Evolutionary conservation across 73 alveolate species (phyloP).

Genomic region (Breviolum minutum): DNA sequence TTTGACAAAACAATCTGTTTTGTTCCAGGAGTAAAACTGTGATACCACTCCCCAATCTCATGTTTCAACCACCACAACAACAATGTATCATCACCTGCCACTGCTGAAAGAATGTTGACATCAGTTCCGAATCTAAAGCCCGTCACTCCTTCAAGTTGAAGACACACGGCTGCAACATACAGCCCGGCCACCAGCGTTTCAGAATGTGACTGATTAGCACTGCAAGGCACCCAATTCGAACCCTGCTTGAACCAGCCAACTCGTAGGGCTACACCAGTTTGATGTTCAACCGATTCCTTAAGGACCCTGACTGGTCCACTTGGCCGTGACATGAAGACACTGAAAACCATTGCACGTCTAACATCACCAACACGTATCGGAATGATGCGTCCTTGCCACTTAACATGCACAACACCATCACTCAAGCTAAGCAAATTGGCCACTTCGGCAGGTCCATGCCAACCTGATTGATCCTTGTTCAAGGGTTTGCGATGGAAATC

Average conservation of each 20-base stretch:
- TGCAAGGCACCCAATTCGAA: background rate
- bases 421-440: background rate
- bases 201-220: background rate
- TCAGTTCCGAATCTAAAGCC: background rate
- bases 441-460: conserved; percentile 16
- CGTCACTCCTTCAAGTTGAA: background rate
- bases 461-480: background rate
- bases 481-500: conserved; percentile 1
- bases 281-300: background rate
- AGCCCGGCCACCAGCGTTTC: background rate
- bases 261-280: background rate
- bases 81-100: background rate
- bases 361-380: conserved; percentile 23
- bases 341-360: background rate
- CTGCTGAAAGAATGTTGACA: background rate
- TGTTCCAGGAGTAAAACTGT: background rate
- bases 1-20: background rate
- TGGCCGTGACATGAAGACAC: background rate
- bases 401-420: background rate
- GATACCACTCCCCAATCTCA: background rate
- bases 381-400: background rate
- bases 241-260: conserved; percentile 37
- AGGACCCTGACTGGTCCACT: background rate
- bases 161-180: background rate
- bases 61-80: background rate